A percentile compares a stretch with the other conserved stretches of the same genome.
phyloP scores from a whole-genome alignment of 2,329 filamentous ascomycete genomes.

The Myotisia sp. region DNA sequence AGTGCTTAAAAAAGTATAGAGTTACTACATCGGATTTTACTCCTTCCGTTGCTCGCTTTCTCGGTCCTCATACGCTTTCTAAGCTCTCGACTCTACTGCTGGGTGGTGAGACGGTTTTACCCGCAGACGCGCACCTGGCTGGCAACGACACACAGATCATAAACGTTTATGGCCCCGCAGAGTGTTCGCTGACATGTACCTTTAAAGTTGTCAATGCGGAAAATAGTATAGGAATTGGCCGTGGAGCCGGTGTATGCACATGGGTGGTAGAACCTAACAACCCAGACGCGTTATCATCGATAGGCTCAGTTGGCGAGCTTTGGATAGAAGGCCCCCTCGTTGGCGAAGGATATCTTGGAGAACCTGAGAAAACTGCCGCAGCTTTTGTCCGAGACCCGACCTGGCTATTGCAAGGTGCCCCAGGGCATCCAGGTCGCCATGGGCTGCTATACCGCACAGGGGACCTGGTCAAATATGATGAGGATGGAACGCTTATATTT shows the following conservation, averaged over 20 bases:
- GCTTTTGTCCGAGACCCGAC: constrained; percentile 13
- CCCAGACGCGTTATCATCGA: constrained; percentile 14
- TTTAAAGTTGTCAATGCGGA: constrained; percentile 18
- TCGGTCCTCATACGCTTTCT: constrained; percentile 22
- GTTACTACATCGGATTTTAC: constrained; percentile 1
- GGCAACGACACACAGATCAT: constrained; percentile 26
- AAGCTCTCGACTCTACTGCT: constrained; percentile 21
- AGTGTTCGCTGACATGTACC: constrained; percentile 29
- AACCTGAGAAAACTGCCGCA: constrained; percentile 11
- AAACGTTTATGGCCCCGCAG: constrained; percentile 32
- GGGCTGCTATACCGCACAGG: constrained; percentile 14
- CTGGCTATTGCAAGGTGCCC: constrained; percentile 9
- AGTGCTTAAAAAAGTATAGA: constrained; percentile 1
- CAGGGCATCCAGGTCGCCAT: background rate
- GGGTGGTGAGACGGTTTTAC: constrained; percentile 22
- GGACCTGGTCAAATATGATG: constrained; percentile 14
- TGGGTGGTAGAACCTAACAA: constrained; percentile 17
- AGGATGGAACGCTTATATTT: constrained; percentile 11
- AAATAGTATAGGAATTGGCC: constrained; percentile 14
- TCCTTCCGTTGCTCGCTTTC: constrained; percentile 5
- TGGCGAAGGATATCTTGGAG: constrained; percentile 23
- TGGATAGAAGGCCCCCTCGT: constrained; percentile 27
- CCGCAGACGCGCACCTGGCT: constrained; percentile 18
- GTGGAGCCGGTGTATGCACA: constrained; percentile 6
- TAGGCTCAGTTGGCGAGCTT: constrained; percentile 29